phyloP scores from a whole-genome alignment of 2,329 filamentous ascomycete genomes.

The Alternaria sp. region DNA sequence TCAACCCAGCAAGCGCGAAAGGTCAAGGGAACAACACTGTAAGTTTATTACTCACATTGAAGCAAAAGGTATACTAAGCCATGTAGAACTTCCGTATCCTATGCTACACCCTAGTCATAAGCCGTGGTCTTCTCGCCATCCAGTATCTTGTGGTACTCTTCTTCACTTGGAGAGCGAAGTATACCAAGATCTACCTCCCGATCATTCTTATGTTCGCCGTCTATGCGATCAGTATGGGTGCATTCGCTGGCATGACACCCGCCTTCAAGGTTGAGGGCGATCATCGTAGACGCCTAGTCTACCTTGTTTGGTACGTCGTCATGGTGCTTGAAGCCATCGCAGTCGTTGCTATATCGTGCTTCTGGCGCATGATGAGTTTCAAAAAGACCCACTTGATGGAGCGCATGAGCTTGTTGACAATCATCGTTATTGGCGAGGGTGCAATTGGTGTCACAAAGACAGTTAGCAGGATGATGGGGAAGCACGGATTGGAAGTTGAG shows the following conservation, averaged over 20 bases:
- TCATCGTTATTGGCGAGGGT: slow-evolving; percentile 71
- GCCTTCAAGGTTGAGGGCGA: slow-evolving; percentile 31
- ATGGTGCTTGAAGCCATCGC: slow-evolving; percentile 60
- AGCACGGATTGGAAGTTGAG: slow-evolving; percentile 42
- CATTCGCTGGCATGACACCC: slow-evolving; percentile 44
- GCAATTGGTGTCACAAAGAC: slow-evolving; percentile 66
- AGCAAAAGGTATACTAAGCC: slow-evolving; percentile 5
- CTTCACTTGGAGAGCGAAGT: slow-evolving; percentile 36
- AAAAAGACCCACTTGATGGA: slow-evolving; percentile 68
- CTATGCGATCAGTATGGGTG: slow-evolving; percentile 34
- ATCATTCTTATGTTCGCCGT: slow-evolving; percentile 38
- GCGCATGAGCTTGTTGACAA: slow-evolving; percentile 67
- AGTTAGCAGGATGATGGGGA: slow-evolving; percentile 52
- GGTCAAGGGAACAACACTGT: slow-evolving; percentile 38
- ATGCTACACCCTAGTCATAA: slow-evolving; percentile 45
- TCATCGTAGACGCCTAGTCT: slow-evolving; percentile 26
- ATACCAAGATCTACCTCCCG: slow-evolving; percentile 43
- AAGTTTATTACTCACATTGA: neutral
- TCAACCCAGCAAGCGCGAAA: slow-evolving; percentile 36
- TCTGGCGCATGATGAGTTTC: slow-evolving; percentile 65
- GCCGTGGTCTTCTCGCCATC: slow-evolving; percentile 38
- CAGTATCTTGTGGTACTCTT: slow-evolving; percentile 45
- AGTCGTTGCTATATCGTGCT: slow-evolving; percentile 61
- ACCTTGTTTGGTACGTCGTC: slow-evolving; percentile 50
- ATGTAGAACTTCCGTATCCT: slow-evolving; percentile 43